Base-by-base conservation (phyloP, 176 grass and related monocot genomes). In the Ampelocalamus luodianensis region DNA sequence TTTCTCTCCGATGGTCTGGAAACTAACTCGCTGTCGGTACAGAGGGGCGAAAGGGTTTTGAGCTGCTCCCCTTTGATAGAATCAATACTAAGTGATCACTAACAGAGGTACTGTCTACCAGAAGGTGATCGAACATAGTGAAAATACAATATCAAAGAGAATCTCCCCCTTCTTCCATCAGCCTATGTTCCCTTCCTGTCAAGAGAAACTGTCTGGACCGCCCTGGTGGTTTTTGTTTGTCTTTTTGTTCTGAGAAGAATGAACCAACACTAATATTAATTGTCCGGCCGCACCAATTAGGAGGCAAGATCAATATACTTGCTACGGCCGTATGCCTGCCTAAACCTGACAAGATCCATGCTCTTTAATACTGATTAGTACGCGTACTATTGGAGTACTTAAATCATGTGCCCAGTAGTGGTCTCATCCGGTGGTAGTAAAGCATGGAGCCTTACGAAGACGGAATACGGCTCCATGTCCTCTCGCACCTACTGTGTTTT, bases 1-100 rank as follows among this genome's bases (percentile, higher is more conserved):
- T 83, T 76, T 34, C 1, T 58, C 42, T 80, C 71, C 42, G 20
- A 56, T 70, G 75, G 65, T 32, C 23, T 8, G 65, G 27, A 34
- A 40, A 68, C 85, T 80, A 70, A 91, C 62, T 68, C 17, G 43
- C 27, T 3, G 61, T 87, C 65, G 81, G 80, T 83, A 53, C 24
- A 26, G 42, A 80, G 24, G 32, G 77, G 68, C 5, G 29, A 24
- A 43, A 36, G 58, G 78, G 5, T 79, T 84, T 65, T 4, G 32
- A 65, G 44, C 43, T 76, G 54, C 16, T 81, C 82, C 76, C 6
- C 64, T 22, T 79, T 72, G 54, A 54, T 74, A 75, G 80, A 72
- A 65, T 49, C 22, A 40, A 27, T 10, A 68, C 80, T 79, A 83
- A 83, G 46, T 68, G 78, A 46, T 15, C 29, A 54, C 24, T 54